Conservation (phyloP, 495 filamentous ascomycete genomes). For the Amorphotheca resinae region DNA sequence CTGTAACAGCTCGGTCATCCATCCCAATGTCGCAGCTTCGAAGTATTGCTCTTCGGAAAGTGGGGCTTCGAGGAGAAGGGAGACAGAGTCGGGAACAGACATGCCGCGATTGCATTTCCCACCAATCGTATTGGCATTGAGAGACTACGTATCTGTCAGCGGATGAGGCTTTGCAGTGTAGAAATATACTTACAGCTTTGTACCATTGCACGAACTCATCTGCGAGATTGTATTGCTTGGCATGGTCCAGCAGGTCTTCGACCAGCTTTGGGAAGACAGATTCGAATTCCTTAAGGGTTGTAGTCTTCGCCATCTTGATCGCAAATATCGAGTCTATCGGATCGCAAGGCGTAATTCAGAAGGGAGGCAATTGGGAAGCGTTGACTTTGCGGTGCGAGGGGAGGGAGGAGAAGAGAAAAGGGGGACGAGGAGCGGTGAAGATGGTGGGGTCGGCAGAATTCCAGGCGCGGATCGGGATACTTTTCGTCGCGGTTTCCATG, state of each 20-base stretch:
- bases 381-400: too few species aligned
- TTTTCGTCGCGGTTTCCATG: neutral
- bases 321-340: constrained; percentile 6
- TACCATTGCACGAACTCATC: constrained; percentile 78
- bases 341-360: too few species aligned
- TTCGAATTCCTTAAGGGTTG: constrained; percentile 76
- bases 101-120: constrained; percentile 99
- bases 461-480: neutral
- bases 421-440: constrained; percentile 3
- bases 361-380: neutral
- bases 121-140: constrained; percentile 76
- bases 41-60: constrained; percentile 74
- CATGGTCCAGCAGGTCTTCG: constrained; percentile 62
- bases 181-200: constrained; percentile 47
- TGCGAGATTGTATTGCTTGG: constrained; percentile 68
- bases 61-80: constrained; percentile 59
- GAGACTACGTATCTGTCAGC: constrained; percentile 36
- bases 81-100: constrained; percentile 85
- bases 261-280: constrained; percentile 69
- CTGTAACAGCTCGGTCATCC: constrained; percentile 95
- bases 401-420: too few species aligned
- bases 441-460: constrained; percentile 6
- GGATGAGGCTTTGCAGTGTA: constrained; percentile 11
- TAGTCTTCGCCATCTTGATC: constrained; percentile 46
- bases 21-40: constrained; percentile 72